Evolutionary conservation across 2,329 filamentous ascomycete genomes (phyloP).

Genomic region (Aspergillus alliaceus): DNA sequence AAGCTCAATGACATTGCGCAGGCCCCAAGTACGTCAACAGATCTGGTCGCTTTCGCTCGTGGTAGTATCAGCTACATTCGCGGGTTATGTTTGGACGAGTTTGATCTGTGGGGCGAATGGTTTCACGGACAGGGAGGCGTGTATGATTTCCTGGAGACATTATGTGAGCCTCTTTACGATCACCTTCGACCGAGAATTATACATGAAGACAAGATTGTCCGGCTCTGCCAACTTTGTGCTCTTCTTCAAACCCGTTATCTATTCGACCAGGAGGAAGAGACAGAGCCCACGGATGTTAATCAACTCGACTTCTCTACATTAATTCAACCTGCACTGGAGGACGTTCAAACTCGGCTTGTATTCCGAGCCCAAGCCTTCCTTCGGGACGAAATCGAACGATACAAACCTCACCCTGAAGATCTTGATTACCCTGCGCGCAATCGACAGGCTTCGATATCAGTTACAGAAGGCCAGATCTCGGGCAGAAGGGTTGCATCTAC

Average conservation of each 20-base stretch:
- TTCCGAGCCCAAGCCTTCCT: conserved; percentile 64
- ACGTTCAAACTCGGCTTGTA: conserved; percentile 66
- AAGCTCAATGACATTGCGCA: conserved; percentile 57
- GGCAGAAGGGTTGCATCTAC: conserved; percentile 51
- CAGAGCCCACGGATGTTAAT: conserved; percentile 49
- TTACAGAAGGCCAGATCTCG: conserved; percentile 50
- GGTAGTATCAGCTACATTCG: conserved; percentile 65
- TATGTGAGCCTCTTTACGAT: conserved; percentile 68
- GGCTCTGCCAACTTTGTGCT: conserved; percentile 66
- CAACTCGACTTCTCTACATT: conserved; percentile 63
- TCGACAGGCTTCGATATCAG: conserved; percentile 43
- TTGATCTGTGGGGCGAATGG: conserved; percentile 67
- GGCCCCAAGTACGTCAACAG: conserved; percentile 60
- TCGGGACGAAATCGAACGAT: conserved; percentile 66
- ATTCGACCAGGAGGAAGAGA: conserved; percentile 57
- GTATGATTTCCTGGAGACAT: conserved; percentile 66
- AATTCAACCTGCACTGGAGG: conserved; percentile 65
- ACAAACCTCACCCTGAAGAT: conserved; percentile 64
- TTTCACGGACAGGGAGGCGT: conserved; percentile 63
- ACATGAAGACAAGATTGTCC: conserved; percentile 65
- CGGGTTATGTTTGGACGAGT: conserved; percentile 66
- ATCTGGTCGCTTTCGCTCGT: conserved; percentile 65
- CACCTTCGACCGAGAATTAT: conserved; percentile 65
- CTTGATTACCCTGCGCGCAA: conserved; percentile 62
- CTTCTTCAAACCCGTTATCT: conserved; percentile 66